Evolutionary conservation across 768 basidiomycete species (phyloP).

Genomic region (Suillus subalutaceus): DNA sequence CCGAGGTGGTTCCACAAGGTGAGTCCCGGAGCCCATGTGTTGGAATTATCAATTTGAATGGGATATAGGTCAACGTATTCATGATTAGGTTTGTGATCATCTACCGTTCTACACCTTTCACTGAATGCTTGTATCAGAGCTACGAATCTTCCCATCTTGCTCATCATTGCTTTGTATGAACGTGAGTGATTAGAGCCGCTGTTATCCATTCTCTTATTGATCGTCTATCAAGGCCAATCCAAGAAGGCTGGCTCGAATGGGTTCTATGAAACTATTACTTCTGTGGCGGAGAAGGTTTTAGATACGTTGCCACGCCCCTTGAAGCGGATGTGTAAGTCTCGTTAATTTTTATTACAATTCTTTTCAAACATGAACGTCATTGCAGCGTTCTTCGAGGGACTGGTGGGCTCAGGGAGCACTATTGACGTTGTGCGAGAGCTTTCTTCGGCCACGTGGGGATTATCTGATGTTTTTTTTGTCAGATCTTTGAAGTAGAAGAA

Average conservation of each 20-base stretch:
- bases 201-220: slow-evolving; percentile 7
- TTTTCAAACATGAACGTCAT: not conserved
- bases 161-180: slow-evolving; percentile 84
- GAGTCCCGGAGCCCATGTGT: slow-evolving; percentile 17
- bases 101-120: not conserved
- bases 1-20: slow-evolving; percentile 99
- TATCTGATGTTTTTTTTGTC: slow-evolving; percentile 9
- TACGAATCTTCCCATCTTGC: slow-evolving; percentile 84
- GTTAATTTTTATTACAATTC: slow-evolving; percentile 1
- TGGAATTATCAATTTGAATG: slow-evolving; percentile 20
- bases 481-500: slow-evolving; percentile 84
- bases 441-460: not conserved
- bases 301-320: slow-evolving; percentile 79
- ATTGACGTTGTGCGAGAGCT: slow-evolving; percentile 65
- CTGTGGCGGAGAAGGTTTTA: slow-evolving; percentile 66
- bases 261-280: slow-evolving; percentile 73
- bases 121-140: slow-evolving; percentile 41
- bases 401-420: slow-evolving; percentile 71
- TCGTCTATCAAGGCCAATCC: slow-evolving; percentile 48
- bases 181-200: slow-evolving; percentile 37
- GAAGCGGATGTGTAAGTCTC: slow-evolving; percentile 66
- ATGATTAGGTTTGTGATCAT: slow-evolving; percentile 64
- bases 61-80: slow-evolving; percentile 76
- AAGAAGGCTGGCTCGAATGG: slow-evolving; percentile 65
- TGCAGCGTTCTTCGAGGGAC: slow-evolving; percentile 76